Conservation (phyloP, 1,139 yeast species). For the Saccharomyces hybrid region DNA sequence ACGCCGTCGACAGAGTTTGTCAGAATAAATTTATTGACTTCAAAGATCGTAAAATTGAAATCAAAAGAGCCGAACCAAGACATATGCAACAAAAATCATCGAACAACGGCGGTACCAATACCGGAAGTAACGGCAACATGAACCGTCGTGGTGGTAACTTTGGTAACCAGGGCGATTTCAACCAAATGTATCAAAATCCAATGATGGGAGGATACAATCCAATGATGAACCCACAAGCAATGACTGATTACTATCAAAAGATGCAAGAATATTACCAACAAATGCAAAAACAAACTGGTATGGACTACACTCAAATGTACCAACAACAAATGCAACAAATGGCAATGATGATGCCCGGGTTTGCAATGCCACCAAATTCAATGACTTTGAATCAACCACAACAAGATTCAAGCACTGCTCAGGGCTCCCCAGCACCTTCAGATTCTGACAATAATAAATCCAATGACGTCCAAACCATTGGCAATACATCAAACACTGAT, state of each 20-base stretch:
- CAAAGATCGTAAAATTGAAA: slow-evolving; percentile 90
- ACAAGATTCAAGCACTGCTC: background rate
- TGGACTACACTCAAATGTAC: slow-evolving; percentile 33
- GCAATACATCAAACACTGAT: background rate
- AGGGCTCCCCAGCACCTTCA: background rate
- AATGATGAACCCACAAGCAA: slow-evolving; percentile 64
- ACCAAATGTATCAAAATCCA: slow-evolving; percentile 29
- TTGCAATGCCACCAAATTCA: slow-evolving; percentile 39
- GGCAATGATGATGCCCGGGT: slow-evolving; percentile 48
- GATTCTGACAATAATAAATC: background rate
- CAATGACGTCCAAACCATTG: background rate
- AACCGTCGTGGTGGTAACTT: slow-evolving; percentile 5
- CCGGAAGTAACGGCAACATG: slow-evolving; percentile 12
- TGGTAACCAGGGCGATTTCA: slow-evolving; percentile 12
- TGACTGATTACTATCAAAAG: slow-evolving; percentile 82
- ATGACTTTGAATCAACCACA: slow-evolving; percentile 3
- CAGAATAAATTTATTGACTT: slow-evolving; percentile 74
- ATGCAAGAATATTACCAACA: slow-evolving; percentile 74
- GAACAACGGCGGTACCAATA: slow-evolving; percentile 25
- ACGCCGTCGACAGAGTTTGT: slow-evolving; percentile 88
- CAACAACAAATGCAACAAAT: slow-evolving; percentile 42
- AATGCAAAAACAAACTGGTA: slow-evolving; percentile 44
- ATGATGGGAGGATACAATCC: slow-evolving; percentile 57
- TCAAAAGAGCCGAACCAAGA: slow-evolving; percentile 97
- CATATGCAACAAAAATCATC: slow-evolving; percentile 42